phyloP scores from a whole-genome alignment of 108 stramenopile genomes.

The Cylindrotheca fusiformis region DNA sequence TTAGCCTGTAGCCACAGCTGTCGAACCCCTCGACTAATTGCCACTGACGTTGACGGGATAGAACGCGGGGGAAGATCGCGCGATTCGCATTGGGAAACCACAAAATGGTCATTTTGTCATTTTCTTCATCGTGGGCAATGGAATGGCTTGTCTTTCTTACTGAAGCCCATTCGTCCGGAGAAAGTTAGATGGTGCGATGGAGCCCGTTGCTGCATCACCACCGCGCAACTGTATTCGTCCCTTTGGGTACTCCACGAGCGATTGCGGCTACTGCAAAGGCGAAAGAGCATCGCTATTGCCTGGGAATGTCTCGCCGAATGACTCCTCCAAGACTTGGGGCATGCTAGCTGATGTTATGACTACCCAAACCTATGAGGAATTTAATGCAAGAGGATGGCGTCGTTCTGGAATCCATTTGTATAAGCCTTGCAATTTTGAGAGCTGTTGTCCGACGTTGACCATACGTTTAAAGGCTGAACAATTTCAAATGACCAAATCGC shows the following conservation, averaged over 20 bases:
- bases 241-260: conserved; percentile 50
- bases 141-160: no score
- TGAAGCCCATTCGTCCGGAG: no score
- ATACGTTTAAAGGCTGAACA: conserved; percentile 62
- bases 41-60: no score
- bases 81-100: no score
- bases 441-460: conserved; percentile 81
- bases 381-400: conserved; percentile 80
- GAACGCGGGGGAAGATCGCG: no score
- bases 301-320: conserved; percentile 23
- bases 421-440: conserved; percentile 69
- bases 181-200: no score
- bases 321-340: conserved; percentile 65
- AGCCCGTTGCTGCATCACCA: background rate
- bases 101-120: no score
- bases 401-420: conserved; percentile 81
- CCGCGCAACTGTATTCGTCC: conserved; percentile 30
- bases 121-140: no score
- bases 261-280: conserved; percentile 82
- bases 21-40: no score
- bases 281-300: conserved; percentile 27
- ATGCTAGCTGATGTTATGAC: conserved; percentile 51
- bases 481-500: conserved; percentile 59
- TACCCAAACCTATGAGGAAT: conserved; percentile 51
- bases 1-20: no score